Evolutionary conservation across 352 stramenopile genomes (phyloP), one percentile per base, ranked within the genome.

Genomic region (Phytophthora nicotianae): DNA sequence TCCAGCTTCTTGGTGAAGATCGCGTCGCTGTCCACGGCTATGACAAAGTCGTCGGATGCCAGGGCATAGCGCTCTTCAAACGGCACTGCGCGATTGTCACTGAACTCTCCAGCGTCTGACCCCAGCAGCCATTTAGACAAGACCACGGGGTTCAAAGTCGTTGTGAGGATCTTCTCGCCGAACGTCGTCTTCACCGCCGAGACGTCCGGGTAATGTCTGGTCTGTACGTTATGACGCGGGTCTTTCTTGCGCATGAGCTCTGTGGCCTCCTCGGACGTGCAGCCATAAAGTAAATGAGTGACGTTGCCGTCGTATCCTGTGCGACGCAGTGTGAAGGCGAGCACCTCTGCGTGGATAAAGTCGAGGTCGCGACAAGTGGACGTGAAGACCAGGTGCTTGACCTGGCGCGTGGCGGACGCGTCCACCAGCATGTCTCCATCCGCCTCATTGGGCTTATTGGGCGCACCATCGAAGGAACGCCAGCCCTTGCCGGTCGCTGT

Each of bases 1-100:
- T 93, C 84, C 13, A 90, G 9, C 20, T 85, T 80, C 69, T 93
- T 91, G 41, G 83, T 90, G 55, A 95, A 92, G 56, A 93, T 80
- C 20, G 84, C 79, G 62, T 95, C 84, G 60, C 71, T 89, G 55
- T 95, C 86, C 1, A 93, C 79, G 10, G 89, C 63, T 79, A 91
- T 89, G 43, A 95, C 63, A 49, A 86, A 91, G 43, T 90, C 83
- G 42, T 90, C 75, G 24, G 74, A 61, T 13, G 64, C 48, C 14
- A 89, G 49, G 0, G 46, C 59, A 45, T 77, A 78, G 10, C 67
- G 59, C 50, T 88, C 65, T 41, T 63, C 41, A 29, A 78, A 75
- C 4, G 57, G 20, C 23, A 69, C 58, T 10, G 27, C 17, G 13
- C 42, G 54, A 13, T 50, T 63, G 10, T 59, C 54, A 43, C 53